These are phyloP conservation scores for Zymoseptoria passerinii DNA, from an alignment of 2,329 filamentous ascomycete species.

Conservation along the genomic window DNA sequence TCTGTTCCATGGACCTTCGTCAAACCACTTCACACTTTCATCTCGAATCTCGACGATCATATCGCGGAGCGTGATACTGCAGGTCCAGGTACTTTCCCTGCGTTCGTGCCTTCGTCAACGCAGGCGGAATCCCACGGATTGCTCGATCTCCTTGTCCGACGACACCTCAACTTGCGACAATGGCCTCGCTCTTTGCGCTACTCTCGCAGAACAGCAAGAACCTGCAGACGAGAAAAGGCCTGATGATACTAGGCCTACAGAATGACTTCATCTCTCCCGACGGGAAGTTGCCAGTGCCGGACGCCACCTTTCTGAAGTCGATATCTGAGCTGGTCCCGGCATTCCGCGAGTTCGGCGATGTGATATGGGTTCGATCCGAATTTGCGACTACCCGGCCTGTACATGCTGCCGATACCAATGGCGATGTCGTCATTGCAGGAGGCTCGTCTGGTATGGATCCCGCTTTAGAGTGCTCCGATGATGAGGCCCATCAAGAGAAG, in stretches of 20 bases:
- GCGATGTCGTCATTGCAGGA: conserved; percentile 21
- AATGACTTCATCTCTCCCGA: conserved; percentile 72
- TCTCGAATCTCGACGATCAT: neutral
- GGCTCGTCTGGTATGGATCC: conserved; percentile 4
- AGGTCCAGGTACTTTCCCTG: neutral
- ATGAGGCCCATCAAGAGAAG: neutral
- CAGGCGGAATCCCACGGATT: neutral
- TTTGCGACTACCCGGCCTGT: conserved; percentile 40
- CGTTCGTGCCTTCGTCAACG: neutral
- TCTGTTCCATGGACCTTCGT: neutral
- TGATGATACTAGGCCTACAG: conserved; percentile 80
- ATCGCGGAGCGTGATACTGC: neutral
- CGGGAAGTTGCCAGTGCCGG: conserved; percentile 57
- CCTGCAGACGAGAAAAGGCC: conserved; percentile 55
- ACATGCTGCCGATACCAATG: conserved; percentile 14
- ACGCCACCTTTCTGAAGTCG: conserved; percentile 58
- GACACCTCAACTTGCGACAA: conserved; percentile 8
- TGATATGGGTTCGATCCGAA: conserved; percentile 79
- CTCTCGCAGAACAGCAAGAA: conserved; percentile 41
- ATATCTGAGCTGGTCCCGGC: conserved; percentile 58
- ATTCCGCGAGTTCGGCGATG: conserved; percentile 63
- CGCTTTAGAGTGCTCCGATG: conserved; percentile 1
- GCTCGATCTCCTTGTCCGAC: neutral
- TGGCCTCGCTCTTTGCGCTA: conserved; percentile 38
- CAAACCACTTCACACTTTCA: neutral